Base-by-base conservation (phyloP, 306 rosid species). In the Urtica urens region DNA sequence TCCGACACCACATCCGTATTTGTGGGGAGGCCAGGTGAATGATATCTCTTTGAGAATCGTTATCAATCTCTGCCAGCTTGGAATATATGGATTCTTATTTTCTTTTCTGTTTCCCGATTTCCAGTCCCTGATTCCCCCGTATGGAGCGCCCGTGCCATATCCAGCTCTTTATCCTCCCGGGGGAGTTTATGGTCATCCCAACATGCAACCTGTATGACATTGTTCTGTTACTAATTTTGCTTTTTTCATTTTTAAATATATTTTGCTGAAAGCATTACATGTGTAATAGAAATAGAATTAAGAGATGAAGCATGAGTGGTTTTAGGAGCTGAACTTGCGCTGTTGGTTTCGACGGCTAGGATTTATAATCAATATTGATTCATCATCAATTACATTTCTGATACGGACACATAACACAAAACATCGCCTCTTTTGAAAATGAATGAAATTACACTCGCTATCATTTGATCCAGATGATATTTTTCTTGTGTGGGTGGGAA, bases 71-170 rank as follows among this genome's bases (percentile, higher is more conserved):
- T 5, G 45, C 13, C 28, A 4, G 11, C 22, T 22, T 43, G 39
- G n/a, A n/a, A n/a, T n/a, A n/a, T n/a, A n/a, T n/a, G n/a, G 58
- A 27, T 71, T 34, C 42, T 55, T 22, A 56, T 66, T 51, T 35
- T 10, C 17, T 15, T 41, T 53, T 23, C 38, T 38, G 44, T 54
- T 45, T 60, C 16, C 53, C 7, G 25, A 26, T 59, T 75, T 73
- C 40, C 94, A 92, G 99, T 96, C 76, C 54, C 51, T 92, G 57
- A 92, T 92, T 57, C 79, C 94, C 0, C 96, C 94, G 7, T 92
- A 92, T 63, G 99, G 99, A 49, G 79, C 96, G 21, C 99, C 96
- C 9, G 88, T 92, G 49, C 99, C 94, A 1, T 92, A 85, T 62
- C 85, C 87, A 44, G 93, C 99, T 58, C 38, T 92, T 6, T 92